Evolutionary conservation across 805 yeast genomes (phyloP), one percentile per base, ranked within the genome.

Genomic region (Pichia occidentalis): DNA sequence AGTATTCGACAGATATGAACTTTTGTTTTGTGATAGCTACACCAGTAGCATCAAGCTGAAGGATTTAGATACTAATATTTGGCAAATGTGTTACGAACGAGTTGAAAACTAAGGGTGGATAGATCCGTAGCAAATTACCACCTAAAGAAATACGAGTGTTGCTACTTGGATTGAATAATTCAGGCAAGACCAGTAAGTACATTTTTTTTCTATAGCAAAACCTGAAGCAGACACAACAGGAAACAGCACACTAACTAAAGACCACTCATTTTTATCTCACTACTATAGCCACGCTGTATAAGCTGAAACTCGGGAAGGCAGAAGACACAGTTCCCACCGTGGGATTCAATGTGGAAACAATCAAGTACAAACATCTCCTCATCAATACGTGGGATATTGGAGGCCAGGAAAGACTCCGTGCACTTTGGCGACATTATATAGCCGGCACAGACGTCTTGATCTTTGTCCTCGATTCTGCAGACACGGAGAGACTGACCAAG

Each of bases 361-460:
- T 84, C 7, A 56, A 58, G 7, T 63, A 66, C 48, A 51, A 62
- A 8, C 70, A 65, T 14, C 65, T 59, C 46, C 65, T 66, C 26
- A 58, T 83, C 47, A 79, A 80, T 47, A 60, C 82, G 16, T 83
- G 95, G 98, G 64, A 80, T 61, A 92, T 92, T 44, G 97, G 97
- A 64, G 97, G 96, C 57, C 97, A 86, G 66, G 94, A 84, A 53
- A 70, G 94, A 60, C 75, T 87, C 50, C 75, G 96, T 56, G 95
- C 94, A 0, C 68, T 88, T 42, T 88, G 97, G 97, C 77, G 96
- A 61, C 96, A 88, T 57, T 88, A 88, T 63, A 86, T 83, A 62
- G 84, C 95, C 10, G 95, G 95, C 26, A 85, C 96, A 4, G 83
- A 86, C 56, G 95, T 95, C 8, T 70, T 88, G 42, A 85, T 88